These are phyloP conservation scores for Passiflora organensis DNA, from an alignment of 345 rosid genomes.

Conservation along the genomic window DNA sequence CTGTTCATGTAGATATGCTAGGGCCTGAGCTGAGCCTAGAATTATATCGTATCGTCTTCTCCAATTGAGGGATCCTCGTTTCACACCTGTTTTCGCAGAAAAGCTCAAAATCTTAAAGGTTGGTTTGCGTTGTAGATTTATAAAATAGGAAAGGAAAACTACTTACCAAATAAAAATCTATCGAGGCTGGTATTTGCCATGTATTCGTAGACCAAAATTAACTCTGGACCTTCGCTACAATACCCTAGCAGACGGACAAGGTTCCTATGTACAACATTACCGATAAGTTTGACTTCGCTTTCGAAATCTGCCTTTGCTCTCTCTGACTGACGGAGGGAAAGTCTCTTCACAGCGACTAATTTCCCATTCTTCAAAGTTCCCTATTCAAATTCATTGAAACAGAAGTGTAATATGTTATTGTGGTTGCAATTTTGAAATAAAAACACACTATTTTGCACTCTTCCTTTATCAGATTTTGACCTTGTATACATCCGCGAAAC, in stretches of 20 bases:
- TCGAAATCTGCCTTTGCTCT: slow-evolving; percentile 35
- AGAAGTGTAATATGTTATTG: no score
- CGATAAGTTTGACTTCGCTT: slow-evolving; percentile 41
- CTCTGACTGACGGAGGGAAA: slow-evolving; percentile 19
- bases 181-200: slow-evolving; percentile 49
- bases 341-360: slow-evolving; percentile 51
- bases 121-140: no score
- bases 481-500: slow-evolving; percentile 50
- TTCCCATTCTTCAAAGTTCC: slow-evolving; percentile 41
- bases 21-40: slow-evolving; percentile 44
- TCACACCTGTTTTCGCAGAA: slow-evolving; percentile 21
- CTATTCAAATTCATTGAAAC: slow-evolving; percentile 10
- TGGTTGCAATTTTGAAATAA: no score
- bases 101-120: not conserved
- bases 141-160: not conserved
- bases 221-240: slow-evolving; percentile 39
- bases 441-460: no score
- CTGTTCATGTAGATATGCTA: slow-evolving; percentile 46
- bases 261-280: slow-evolving; percentile 49
- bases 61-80: slow-evolving; percentile 34
- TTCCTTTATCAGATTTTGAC: slow-evolving; percentile 13
- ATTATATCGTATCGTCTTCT: slow-evolving; percentile 40
- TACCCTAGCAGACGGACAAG: slow-evolving; percentile 44
- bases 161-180: slow-evolving; percentile 30
- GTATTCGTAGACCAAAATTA: slow-evolving; percentile 43